phyloP scores from a whole-genome alignment of 306 rosid species.

The Acacia confusa region DNA sequence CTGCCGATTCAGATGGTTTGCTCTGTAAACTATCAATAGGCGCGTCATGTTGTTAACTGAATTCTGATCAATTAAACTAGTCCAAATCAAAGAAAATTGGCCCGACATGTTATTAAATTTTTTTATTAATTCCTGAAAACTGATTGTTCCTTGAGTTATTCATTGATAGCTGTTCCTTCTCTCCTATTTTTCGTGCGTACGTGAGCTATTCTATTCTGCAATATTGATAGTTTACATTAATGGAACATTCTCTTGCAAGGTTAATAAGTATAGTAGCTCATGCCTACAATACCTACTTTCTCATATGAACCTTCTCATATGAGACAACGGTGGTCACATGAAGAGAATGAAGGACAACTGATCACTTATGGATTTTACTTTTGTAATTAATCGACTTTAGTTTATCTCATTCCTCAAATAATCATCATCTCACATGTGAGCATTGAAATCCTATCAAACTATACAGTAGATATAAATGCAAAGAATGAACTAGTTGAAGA shows the following conservation, averaged over 20 bases:
- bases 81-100: neutral
- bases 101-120: neutral
- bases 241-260: neutral
- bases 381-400: neutral
- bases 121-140: neutral
- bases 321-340: neutral
- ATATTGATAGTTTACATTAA: neutral
- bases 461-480: neutral
- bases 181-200: too few relatives aligned
- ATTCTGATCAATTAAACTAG: neutral
- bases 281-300: conserved; percentile 1
- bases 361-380: neutral
- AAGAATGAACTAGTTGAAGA: neutral
- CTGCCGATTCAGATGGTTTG: neutral
- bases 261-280: neutral
- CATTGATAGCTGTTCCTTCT: neutral
- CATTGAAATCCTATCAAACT: conserved; percentile 10
- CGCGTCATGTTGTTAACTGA: neutral
- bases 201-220: neutral
- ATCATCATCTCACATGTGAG: neutral
- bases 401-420: neutral
- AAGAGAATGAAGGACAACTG: neutral
- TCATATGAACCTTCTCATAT: neutral
- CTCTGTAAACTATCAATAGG: too few relatives aligned
- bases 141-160: neutral